Base-by-base conservation (phyloP, 768 basidiomycete species). In the Suillus alpinus region DNA sequence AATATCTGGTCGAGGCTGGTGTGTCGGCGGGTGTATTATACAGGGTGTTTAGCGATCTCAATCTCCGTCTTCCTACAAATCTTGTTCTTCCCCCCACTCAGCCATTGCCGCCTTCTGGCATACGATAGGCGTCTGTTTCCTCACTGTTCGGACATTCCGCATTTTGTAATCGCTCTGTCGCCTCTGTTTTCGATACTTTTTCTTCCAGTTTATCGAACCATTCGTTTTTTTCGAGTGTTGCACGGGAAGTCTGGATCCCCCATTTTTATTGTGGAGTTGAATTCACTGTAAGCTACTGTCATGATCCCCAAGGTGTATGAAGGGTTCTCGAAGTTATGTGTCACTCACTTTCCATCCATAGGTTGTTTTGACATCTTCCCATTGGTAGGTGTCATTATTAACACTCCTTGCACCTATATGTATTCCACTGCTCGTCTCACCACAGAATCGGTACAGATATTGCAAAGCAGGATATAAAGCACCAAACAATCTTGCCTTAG, bases 1-100 rank as follows among this genome's bases (percentile, higher is more conserved):
- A 83, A 68, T 80, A 82, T 64, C 74, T 83, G 7, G 66, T 83
- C 50, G 74, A 77, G 16, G 74, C 66, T 20, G 81, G 81, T 6
- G 71, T 85, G 34, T 80, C 81, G 29, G 65, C 71, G 16, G 69
- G 69, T 31, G 71, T 68, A 9, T 66, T 82, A 36, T 74, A 73
- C 60, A 72, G 68, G 57, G 76, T 80, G 8, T 81, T 82, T 63
- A 76, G 73, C 32, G 80, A 82, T 59, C 69, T 82, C 61, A 70
- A 71, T 55, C 71, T 78, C n/a, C 70, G 73, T 14, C 68, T 79
- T 31, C 78, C 78, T 4, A 59, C 50, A 46, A 66, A 70, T 47
- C 29, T 65, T 37, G 44, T 62, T 49, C 40, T 44, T 53, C 29
- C 58, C 53, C 51, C 7, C n/a, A 44, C 44, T 6, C 20, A 23